Evolutionary conservation across 1,284 basidiomycete genomes (phyloP).

Genomic region (Austropuccinia psidii): DNA sequence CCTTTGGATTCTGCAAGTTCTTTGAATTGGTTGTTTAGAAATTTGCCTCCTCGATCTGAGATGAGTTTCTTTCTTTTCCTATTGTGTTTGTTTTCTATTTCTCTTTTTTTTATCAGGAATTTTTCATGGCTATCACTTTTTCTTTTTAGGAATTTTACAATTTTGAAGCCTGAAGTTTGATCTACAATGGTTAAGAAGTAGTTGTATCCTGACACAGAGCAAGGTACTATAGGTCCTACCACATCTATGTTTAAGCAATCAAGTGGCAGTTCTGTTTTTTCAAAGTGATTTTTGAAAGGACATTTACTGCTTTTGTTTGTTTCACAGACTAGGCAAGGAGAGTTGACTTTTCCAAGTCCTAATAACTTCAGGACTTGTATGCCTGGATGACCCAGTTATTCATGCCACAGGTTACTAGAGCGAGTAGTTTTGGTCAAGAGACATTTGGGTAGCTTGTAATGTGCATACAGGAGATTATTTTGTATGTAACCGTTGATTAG

Average conservation of each 20-base stretch:
- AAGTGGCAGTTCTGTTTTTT: background rate
- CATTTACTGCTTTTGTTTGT: no score
- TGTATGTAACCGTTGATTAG: no score
- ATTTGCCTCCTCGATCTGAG: conserved; percentile 47
- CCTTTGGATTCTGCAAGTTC: conserved; percentile 43
- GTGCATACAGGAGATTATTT: no score
- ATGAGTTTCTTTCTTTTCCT: background rate
- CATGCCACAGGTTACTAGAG: no score
- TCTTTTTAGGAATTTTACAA: background rate
- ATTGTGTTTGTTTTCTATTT: no score
- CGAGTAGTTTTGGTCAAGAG: no score
- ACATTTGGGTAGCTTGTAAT: no score
- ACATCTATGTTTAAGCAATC: background rate
- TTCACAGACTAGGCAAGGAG: no score
- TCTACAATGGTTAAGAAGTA: background rate
- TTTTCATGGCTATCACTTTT: background rate
- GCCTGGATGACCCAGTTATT: no score
- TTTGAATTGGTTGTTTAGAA: conserved; percentile 41
- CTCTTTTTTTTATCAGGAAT: no score
- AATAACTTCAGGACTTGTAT: no score
- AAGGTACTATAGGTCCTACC: background rate
- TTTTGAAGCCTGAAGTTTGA: background rate
- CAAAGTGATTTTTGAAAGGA: background rate
- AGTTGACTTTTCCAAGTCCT: no score
- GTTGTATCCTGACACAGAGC: background rate